Evolutionary conservation across 257 asterid genomes (phyloP), one percentile per base, ranked within the genome.

Genomic region (Echium plantagineum): DNA sequence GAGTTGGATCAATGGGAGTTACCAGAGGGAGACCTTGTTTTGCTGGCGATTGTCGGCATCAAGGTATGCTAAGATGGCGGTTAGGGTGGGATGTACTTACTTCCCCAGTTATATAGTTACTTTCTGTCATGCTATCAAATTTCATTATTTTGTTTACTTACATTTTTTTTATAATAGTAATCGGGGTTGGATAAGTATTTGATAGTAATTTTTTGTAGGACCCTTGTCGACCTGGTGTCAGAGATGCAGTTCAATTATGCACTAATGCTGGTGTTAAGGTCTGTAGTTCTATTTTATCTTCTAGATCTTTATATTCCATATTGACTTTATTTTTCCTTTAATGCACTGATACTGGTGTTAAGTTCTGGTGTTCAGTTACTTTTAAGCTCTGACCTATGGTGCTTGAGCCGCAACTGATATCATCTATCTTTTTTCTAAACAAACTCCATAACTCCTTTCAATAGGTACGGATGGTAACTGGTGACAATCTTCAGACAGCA

Each of bases 401-500:
- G 30, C 21, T n/a, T 59, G 19, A 59, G 7, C 5, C 46, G n/a
- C 9, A 52, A 22, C 56, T 35, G 19, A 7, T 10, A 52, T 52
- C 9, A 20, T 16, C 26, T 20, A 61, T 61, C 48, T 47, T 48
- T 48, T 26, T 20, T 28, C 24, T 61, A 5, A 18, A 6, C 51
- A 21, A 7, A 5, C 26, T 63, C 3, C 21, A 10, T 20, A 13
- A 28, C 32, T 32, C 57, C 19, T 32, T 55, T 46, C n/a, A 48
- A 17, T 66, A 91, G 98, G 96, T 93, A 7, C 94, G 98, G 60
- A 91, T 91, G 98, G 98, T 88, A 48, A 91, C 98, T 26, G 98
- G 98, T 46, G 98, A 91, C 76, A 84, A 86, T 80, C 80, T 83
- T 64, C 94, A 74, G 75, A 91, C 98, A 51, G 98, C 98, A 52